These are phyloP conservation scores for Neonothopanus nambi DNA, from an alignment of 1,284 basidiomycete species.

Conservation along the genomic window DNA sequence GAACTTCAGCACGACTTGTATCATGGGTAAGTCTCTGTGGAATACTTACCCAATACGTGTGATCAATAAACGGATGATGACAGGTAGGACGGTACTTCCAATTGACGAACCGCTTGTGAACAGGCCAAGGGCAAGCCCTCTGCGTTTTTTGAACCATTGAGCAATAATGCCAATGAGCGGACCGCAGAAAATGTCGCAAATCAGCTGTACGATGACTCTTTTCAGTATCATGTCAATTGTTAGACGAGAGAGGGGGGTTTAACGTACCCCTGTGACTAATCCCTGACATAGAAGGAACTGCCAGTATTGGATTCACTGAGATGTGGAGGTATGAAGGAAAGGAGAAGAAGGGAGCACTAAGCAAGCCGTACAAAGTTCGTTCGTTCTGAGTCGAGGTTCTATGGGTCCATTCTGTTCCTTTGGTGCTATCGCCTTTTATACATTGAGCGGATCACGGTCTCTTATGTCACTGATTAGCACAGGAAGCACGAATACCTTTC, in stretches of 20 bases:
- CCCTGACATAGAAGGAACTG: too few relatives aligned
- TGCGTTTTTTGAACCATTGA: constrained; percentile 15
- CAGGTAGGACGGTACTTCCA: constrained; percentile 35
- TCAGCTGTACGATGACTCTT: constrained; percentile 22
- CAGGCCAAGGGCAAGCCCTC: constrained; percentile 3
- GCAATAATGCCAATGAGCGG: too few relatives aligned
- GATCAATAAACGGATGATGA: constrained; percentile 31
- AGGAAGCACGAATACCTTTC: too few relatives aligned
- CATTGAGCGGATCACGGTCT: too few relatives aligned
- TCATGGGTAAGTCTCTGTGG: constrained; percentile 5
- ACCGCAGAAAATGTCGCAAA: constrained; percentile 20
- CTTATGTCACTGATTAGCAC: too few relatives aligned
- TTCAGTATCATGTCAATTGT: not conserved
- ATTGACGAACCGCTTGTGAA: constrained; percentile 17
- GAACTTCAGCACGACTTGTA: too few relatives aligned
- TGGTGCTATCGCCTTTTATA: too few relatives aligned
- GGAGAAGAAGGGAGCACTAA: too few relatives aligned
- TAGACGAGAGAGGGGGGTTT: not conserved
- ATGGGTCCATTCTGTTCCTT: too few relatives aligned
- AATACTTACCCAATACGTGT: constrained; percentile 29
- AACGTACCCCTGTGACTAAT: constrained; percentile 33
- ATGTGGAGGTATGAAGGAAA: too few relatives aligned
- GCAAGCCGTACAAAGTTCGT: too few relatives aligned
- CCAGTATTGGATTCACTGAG: constrained; percentile 44
- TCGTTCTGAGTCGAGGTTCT: too few relatives aligned